Base-by-base conservation (phyloP, 1,284 basidiomycete species). In the Rhodotorula sp. region DNA sequence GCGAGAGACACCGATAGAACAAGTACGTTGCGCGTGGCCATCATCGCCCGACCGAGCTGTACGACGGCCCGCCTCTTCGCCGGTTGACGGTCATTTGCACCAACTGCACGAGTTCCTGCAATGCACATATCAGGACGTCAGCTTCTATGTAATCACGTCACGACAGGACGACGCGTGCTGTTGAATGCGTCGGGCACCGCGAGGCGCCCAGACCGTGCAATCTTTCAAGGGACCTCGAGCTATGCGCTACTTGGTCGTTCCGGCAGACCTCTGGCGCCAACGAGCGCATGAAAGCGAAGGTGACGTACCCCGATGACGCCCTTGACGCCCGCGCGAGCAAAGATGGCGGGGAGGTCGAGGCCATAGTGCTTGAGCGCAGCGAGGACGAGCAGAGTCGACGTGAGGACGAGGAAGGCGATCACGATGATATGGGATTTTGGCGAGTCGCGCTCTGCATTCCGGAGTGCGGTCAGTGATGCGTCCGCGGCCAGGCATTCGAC, bases 401-500 rank as follows among this genome's bases (percentile, higher is more conserved):
- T 89, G 61, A 89, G 89, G 73, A 96, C 82, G 46, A 97, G 84
- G 83, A 96, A 97, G 64, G 93, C 83, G 25, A 92, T 92, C 61
- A 97, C 93, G 55, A 96, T 89, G 54, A 93, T 84, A 80, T 95
- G 92, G 82, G 94, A 92, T 80, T 93, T 85, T 19, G 93, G 92
- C 57, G 91, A 93, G 83, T 96, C 93, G 64, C 90, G 84, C 80
- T 90, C 89, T 90, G 80, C 70, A 67, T 70, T 74, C 42, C 48
- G 23, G 17, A 5, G 27, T 44, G 52, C 44, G 25, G 27, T 48
- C 27, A 49, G 59, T 45, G 21, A 52, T 41, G 23, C 25, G 52
- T 34, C 34, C 34, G 34, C 34, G 34, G 34, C 34, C 34, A 34
- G 34, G 34, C 34, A 2, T 34, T 34, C 34, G 34, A 34, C 34